phyloP scores from a whole-genome alignment of 1,284 basidiomycete genomes.

The Leccinum pallidistipes region DNA sequence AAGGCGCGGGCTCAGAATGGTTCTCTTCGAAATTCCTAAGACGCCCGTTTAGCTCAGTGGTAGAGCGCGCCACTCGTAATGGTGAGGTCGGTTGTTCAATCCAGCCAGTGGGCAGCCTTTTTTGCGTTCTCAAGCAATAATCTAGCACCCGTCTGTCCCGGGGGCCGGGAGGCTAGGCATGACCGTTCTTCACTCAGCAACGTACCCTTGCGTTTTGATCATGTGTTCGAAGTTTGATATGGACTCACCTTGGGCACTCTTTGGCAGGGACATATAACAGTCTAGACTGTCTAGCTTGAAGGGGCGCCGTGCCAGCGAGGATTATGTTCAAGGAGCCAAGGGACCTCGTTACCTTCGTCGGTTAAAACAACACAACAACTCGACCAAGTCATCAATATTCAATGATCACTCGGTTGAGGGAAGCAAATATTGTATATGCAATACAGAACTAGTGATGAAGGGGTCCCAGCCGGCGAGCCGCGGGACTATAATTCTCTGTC shows the following conservation, averaged over 20 bases:
- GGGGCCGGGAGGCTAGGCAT: background rate
- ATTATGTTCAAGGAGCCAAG: background rate
- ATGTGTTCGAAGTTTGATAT: background rate
- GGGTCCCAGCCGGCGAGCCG: background rate
- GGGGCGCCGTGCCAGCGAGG: background rate
- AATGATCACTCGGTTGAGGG: background rate
- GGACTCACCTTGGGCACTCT: background rate
- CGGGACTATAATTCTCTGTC: no score
- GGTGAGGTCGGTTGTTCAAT: constrained; percentile 50
- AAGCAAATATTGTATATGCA: background rate
- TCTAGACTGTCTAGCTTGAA: background rate
- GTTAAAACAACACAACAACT: background rate
- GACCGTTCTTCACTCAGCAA: background rate
- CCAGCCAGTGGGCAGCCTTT: constrained; percentile 36
- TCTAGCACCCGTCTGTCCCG: no score
- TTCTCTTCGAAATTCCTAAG: background rate
- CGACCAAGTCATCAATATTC: background rate
- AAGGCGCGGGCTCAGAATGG: background rate
- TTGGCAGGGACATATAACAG: no score
- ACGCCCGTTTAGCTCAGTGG: constrained; percentile 42
- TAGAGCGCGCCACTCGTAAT: constrained; percentile 55
- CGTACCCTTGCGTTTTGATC: background rate
- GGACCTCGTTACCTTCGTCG: background rate
- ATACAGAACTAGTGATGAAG: background rate
- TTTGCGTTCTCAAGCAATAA: background rate